These are phyloP conservation scores for Pestalotiopsis sp. DNA, from an alignment of 2,329 filamentous ascomycete genomes.

Conservation along the genomic window DNA sequence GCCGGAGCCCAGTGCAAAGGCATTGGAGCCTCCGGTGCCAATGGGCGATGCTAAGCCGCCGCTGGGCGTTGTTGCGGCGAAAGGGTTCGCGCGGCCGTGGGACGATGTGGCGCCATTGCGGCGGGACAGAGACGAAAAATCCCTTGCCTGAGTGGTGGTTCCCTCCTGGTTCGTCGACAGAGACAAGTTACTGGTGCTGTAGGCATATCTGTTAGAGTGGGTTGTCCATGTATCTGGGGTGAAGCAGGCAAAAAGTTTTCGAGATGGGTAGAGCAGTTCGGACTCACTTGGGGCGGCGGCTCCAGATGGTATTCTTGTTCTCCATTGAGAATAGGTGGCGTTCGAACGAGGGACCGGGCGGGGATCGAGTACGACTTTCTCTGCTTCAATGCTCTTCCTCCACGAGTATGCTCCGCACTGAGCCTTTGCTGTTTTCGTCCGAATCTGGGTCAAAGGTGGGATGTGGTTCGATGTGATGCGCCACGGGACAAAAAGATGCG, in stretches of 20 bases:
- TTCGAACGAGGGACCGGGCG: neutral
- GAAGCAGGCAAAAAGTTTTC: neutral
- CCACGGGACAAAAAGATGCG: neutral
- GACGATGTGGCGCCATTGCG: constrained; percentile 70
- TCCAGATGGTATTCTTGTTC: constrained; percentile 64
- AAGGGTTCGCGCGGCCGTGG: constrained; percentile 76
- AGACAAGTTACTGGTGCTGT: constrained; percentile 85
- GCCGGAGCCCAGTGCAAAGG: constrained; percentile 91
- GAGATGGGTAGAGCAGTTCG: neutral
- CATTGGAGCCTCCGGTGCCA: constrained; percentile 66
- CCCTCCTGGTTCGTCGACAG: constrained; percentile 67
- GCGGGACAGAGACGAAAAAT: constrained; percentile 50
- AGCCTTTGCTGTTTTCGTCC: neutral
- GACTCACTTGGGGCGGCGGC: constrained; percentile 79
- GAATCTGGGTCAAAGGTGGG: neutral
- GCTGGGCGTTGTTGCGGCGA: constrained; percentile 73
- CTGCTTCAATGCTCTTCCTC: neutral
- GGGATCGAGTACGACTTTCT: neutral
- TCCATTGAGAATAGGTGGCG: constrained; percentile 47
- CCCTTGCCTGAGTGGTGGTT: constrained; percentile 46
- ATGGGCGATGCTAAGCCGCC: constrained; percentile 75
- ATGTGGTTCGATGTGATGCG: neutral
- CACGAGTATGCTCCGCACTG: neutral
- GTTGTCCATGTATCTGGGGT: neutral
- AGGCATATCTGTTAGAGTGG: neutral